Base-by-base conservation (phyloP, 345 rosid genomes). In the Lagerstroemia speciosa region DNA sequence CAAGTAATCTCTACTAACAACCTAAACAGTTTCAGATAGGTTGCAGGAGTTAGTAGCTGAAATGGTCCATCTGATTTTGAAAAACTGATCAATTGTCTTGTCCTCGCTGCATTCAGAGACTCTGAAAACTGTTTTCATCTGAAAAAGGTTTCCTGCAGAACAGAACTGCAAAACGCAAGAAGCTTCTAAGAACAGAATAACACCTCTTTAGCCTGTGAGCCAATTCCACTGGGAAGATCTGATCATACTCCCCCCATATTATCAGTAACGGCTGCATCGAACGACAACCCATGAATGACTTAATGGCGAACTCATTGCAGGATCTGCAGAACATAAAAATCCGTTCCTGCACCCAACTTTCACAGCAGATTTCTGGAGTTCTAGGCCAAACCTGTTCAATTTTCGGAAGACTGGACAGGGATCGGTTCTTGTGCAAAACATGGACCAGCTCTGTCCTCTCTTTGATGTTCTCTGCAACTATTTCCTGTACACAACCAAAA, bases 241-340 rank as follows among this genome's bases (percentile, higher is more conserved):
- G 36, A 12, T 74, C 72, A 17, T 69, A 41, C 46, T 74, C 77
- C 52, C 77, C 77, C 73, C 72, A 74, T 7, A 74, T 53, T 43
- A 74, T 64, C 53, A 69, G 43, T 1, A 67, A 38, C 16, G 68
- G 43, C 77, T 74, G 72, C 43, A 64, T 38, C 37, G 9, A 29
- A 32, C 38, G 30, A 37, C 29, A 67, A 3, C 26, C 30, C 61
- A 48, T 17, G 31, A 36, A 24, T 12, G 29, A 55, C 15, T 26
- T 8, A 26, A 55, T 24, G 30, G 6, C 61, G 29, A 26, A 26
- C 61, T 24, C 24, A 5, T 24, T 2, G 22, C 30, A 55, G 15
- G 24, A 55, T 30, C 9, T 3, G 26, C 9, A 10, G 31, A 8
- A 3, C n/a, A 48, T 9, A 48, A 3, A 66, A 10, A 19, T 17